These are phyloP conservation scores for Aspergillus nomiae DNA, from an alignment of 2,329 filamentous ascomycete genomes.

Conservation along the genomic window DNA sequence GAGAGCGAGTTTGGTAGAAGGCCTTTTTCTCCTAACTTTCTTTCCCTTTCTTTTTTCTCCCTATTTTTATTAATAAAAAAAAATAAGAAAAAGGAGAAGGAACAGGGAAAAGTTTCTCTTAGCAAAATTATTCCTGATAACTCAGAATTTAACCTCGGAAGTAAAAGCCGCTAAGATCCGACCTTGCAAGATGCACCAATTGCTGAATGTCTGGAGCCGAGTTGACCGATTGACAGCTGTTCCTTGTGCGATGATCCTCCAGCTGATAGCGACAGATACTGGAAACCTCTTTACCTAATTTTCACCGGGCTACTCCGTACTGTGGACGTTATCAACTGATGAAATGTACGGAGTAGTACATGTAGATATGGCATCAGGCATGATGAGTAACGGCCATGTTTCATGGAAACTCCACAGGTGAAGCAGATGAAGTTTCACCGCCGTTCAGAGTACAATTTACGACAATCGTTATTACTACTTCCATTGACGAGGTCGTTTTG, in stretches of 20 bases:
- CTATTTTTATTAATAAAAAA: neutral
- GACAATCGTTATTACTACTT: neutral
- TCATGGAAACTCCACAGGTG: neutral
- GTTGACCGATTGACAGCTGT: neutral
- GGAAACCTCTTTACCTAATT: neutral
- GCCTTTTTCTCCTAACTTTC: neutral
- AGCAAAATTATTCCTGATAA: neutral
- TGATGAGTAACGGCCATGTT: neutral
- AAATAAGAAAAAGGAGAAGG: no score
- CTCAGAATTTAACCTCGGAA: neutral
- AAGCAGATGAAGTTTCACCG: neutral
- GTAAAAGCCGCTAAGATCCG: neutral
- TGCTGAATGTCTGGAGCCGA: neutral
- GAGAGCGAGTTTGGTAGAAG: neutral
- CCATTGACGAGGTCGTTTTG: neutral
- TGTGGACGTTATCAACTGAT: neutral
- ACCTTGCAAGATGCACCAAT: neutral
- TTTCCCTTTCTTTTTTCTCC: no score
- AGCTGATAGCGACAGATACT: neutral
- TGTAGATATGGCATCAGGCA: neutral
- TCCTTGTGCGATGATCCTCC: neutral
- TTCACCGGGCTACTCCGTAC: neutral
- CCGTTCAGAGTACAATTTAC: neutral
- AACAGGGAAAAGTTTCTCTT: neutral
- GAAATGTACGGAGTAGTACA: no score